phyloP scores from a whole-genome alignment of 2,329 filamentous ascomycete species.

The Cordyceps tenuipes region DNA sequence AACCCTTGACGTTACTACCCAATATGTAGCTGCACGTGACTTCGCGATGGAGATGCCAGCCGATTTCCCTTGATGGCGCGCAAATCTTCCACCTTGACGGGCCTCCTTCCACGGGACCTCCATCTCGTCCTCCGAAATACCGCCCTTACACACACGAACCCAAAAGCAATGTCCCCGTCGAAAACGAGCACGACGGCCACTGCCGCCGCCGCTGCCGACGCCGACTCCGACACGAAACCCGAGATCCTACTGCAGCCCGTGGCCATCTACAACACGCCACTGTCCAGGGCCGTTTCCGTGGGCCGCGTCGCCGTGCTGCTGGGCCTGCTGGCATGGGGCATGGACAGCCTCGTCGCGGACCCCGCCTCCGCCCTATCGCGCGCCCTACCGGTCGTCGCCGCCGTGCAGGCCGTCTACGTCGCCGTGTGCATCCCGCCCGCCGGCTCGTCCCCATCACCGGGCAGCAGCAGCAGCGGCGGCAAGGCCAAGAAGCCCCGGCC shows the following conservation, averaged over 20 bases:
- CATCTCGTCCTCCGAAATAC: not conserved
- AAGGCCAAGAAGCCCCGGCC: conserved; percentile 40
- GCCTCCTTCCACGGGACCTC: not conserved
- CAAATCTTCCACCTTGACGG: not conserved
- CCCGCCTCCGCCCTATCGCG: conserved; percentile 56
- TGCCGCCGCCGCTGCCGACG: conserved; percentile 21
- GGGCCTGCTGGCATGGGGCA: conserved; percentile 53
- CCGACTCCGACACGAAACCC: conserved; percentile 20
- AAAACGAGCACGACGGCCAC: conserved; percentile 18
- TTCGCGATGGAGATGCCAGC: conserved; percentile 4
- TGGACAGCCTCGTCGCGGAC: conserved; percentile 59
- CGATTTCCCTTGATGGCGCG: not conserved
- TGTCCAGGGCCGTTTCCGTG: conserved; percentile 48
- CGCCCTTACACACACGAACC: not conserved
- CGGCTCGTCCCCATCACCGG: conserved; percentile 26
- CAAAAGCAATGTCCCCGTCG: not conserved
- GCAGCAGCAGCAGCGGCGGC: conserved; percentile 19
- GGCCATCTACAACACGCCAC: conserved; percentile 27
- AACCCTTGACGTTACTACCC: not conserved
- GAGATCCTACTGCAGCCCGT: conserved; percentile 28
- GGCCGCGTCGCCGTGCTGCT: conserved; percentile 61
- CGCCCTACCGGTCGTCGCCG: conserved; percentile 53
- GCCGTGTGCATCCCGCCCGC: conserved; percentile 56
- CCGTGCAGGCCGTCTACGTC: conserved; percentile 56
- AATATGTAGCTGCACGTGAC: conserved; percentile 3